Evolutionary conservation across 2,329 filamentous ascomycete genomes (phyloP).

Genomic region (Trichoderma sp.): DNA sequence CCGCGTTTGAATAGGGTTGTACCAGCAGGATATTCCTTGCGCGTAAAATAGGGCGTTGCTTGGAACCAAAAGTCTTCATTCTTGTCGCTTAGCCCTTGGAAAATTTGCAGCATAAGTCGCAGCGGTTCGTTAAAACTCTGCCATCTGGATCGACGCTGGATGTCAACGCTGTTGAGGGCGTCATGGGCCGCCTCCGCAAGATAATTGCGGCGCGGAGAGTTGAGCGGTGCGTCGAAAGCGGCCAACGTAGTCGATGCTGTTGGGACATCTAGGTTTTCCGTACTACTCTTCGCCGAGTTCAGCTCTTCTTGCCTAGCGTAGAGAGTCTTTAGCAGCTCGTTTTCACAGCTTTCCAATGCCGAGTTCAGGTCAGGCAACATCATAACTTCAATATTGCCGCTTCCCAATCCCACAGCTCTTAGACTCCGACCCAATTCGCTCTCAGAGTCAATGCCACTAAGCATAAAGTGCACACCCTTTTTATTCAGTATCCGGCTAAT

Average conservation of each 20-base stretch:
- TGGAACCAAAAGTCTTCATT: conserved; percentile 97
- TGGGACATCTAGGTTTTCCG: conserved; percentile 55
- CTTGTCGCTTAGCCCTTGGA: conserved; percentile 80
- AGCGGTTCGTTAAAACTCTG: conserved; percentile 87
- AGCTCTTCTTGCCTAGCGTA: conserved; percentile 71
- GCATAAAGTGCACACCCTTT: conserved; percentile 76
- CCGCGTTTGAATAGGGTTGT: conserved; percentile 78
- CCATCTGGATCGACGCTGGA: conserved; percentile 69
- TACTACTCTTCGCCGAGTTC: conserved; percentile 49
- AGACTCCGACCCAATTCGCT: conserved; percentile 77
- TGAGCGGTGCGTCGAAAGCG: conserved; percentile 55
- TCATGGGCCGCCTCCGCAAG: conserved; percentile 77
- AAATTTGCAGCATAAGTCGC: conserved; percentile 91
- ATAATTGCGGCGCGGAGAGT: conserved; percentile 79
- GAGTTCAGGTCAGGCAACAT: conserved; percentile 91
- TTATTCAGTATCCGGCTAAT: conserved; percentile 82
- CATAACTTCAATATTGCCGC: conserved; percentile 72
- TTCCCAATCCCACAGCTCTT: conserved; percentile 79
- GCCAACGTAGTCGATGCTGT: conserved; percentile 39
- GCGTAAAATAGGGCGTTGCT: conserved; percentile 73
- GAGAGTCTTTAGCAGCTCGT: conserved; percentile 82
- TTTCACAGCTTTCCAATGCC: conserved; percentile 91
- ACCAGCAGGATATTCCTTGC: conserved; percentile 68
- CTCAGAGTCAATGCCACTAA: conserved; percentile 80
- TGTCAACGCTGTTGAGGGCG: conserved; percentile 70